Evolutionary conservation across 1,284 basidiomycete genomes (phyloP).

Genomic region (Hemileia vastatrix): DNA sequence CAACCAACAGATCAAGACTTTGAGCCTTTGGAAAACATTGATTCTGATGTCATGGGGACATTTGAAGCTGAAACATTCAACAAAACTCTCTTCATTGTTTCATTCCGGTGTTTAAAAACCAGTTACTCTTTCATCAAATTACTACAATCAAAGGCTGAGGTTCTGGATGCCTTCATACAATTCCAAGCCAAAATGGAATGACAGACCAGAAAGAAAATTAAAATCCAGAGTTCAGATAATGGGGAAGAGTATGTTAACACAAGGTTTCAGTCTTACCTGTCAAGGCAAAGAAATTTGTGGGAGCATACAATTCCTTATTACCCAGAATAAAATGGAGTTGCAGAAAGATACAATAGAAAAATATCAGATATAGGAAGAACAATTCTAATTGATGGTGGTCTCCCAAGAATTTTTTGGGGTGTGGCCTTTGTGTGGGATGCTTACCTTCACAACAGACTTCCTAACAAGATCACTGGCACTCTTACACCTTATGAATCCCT

Average conservation of each 20-base stretch:
- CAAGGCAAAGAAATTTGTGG: not conserved
- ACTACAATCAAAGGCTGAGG: not conserved
- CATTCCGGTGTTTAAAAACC: not conserved
- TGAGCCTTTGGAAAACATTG: not conserved
- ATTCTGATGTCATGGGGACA: not conserved
- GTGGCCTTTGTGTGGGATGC: not conserved
- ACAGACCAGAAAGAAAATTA: not conserved
- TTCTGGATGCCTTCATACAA: not conserved
- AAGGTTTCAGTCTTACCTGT: not conserved
- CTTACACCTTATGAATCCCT: not conserved
- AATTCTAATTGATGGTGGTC: not conserved
- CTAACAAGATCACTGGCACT: not conserved
- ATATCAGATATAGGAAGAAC: not conserved
- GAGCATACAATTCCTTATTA: not conserved
- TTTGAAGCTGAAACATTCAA: not conserved
- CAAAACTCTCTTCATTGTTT: not conserved
- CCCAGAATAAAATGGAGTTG: conserved; percentile 5
- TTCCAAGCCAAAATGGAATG: not conserved
- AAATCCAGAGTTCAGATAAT: not conserved
- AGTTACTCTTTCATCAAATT: not conserved
- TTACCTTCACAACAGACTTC: not conserved
- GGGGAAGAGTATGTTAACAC: not conserved
- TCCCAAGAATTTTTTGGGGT: not conserved
- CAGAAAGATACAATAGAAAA: conserved; percentile 1
- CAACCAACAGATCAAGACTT: not conserved